Percentiles rank a stretch among this genome's conserved stretches.
These are phyloP conservation scores for Paramecium sonneborni DNA, from an alignment of 73 alveolate species.

Conservation along the genomic window DNA sequence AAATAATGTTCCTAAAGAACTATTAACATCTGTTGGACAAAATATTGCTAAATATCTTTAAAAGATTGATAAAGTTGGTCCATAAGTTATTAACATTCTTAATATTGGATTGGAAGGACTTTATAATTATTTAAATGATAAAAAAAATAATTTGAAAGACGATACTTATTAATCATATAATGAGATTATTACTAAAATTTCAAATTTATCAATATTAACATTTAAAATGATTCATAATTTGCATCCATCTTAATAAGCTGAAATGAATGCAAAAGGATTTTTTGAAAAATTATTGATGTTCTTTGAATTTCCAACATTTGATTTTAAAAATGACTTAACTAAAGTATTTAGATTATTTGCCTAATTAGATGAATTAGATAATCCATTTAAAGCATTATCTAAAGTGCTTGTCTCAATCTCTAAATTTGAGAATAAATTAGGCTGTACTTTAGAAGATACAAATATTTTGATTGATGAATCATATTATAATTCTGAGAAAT, in stretches of 20 bases:
- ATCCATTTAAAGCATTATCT: neutral
- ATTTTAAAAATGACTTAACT: neutral
- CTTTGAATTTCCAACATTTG: constrained; percentile 24
- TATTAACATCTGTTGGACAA: neutral
- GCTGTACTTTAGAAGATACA: neutral
- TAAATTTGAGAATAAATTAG: neutral
- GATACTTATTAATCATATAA: neutral
- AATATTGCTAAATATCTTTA: neutral
- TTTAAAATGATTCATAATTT: neutral
- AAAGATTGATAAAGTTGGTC: neutral
- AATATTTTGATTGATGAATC: neutral
- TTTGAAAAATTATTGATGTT: neutral
- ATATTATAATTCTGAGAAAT: neutral
- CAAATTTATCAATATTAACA: neutral
- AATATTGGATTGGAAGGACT: neutral
- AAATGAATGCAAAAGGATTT: neutral
- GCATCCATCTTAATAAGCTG: neutral
- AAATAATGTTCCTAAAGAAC: neutral
- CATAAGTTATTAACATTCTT: neutral
- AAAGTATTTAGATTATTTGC: constrained; percentile 31
- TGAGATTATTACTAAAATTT: constrained; percentile 1
- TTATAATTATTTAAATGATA: neutral
- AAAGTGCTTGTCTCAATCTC: neutral
- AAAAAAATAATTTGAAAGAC: neutral
- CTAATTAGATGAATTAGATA: constrained; percentile 21